A percentile compares a stretch with the other conserved stretches of the same genome.
phyloP scores from a whole-genome alignment of 495 filamentous ascomycete genomes.

The Astrothelium subdiscretum region DNA sequence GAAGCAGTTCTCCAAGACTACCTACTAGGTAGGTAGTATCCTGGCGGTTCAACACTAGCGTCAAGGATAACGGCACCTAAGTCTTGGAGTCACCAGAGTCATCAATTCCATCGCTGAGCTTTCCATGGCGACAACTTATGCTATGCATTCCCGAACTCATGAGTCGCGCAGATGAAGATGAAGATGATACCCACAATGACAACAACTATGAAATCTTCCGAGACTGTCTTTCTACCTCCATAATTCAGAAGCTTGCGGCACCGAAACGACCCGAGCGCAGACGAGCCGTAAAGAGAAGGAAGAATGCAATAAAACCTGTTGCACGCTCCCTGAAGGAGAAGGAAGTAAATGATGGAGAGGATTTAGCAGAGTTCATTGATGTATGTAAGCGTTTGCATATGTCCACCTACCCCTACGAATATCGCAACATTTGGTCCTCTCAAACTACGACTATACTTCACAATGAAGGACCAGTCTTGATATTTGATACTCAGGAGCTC shows the following conservation, averaged over 20 bases:
- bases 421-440: too few relatives aligned
- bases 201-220: slow-evolving; percentile 58
- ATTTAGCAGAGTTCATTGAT: slow-evolving; percentile 63
- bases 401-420: too few relatives aligned
- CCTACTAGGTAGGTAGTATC: too few relatives aligned
- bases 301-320: slow-evolving; percentile 28
- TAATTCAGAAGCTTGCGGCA: slow-evolving; percentile 44
- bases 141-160: slow-evolving; percentile 2
- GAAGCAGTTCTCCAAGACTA: too few relatives aligned
- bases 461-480: too few relatives aligned
- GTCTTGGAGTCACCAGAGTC: too few relatives aligned
- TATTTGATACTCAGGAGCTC: too few relatives aligned
- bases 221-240: slow-evolving; percentile 49
- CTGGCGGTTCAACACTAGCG: too few relatives aligned
- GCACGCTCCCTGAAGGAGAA: slow-evolving; percentile 13
- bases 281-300: slow-evolving; percentile 34
- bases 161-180: slow-evolving; percentile 6
- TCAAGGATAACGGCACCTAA: too few relatives aligned
- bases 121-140: neutral
- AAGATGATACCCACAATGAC: slow-evolving; percentile 43
- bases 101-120: too few relatives aligned
- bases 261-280: slow-evolving; percentile 21
- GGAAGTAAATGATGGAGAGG: slow-evolving; percentile 41
- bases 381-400: slow-evolving; percentile 24
- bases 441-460: too few relatives aligned